These are phyloP conservation scores for Kwoniella bestiolae DNA, from an alignment of 768 basidiomycete species.

Conservation along the genomic window DNA sequence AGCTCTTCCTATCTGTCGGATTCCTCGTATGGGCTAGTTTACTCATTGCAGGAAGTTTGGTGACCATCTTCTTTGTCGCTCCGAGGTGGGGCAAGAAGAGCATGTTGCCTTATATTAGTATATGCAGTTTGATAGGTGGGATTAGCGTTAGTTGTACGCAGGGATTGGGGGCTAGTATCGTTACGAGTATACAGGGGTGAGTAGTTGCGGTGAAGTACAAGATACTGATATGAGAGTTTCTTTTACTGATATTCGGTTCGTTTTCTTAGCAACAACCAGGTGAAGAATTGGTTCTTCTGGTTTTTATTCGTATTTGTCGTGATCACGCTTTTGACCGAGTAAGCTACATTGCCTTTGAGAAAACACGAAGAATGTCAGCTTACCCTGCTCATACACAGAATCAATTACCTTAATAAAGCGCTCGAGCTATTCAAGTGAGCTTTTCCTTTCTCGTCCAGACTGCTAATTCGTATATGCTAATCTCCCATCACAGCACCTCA, in stretches of 20 bases:
- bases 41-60: slow-evolving; percentile 40
- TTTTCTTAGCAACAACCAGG: slow-evolving; percentile 62
- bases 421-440: slow-evolving; percentile 75
- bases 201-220: slow-evolving; percentile 3
- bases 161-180: slow-evolving; percentile 87
- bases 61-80: slow-evolving; percentile 44
- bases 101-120: slow-evolving; percentile 81
- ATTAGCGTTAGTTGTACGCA: slow-evolving; percentile 71
- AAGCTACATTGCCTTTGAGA: slow-evolving; percentile 19
- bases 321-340: slow-evolving; percentile 72
- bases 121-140: slow-evolving; percentile 97
- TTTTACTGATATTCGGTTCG: neutral
- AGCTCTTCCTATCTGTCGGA: slow-evolving; percentile 78
- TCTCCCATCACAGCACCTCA: slow-evolving; percentile 61
- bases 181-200: slow-evolving; percentile 63
- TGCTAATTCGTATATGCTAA: slow-evolving; percentile 4
- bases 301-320: slow-evolving; percentile 82
- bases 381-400: slow-evolving; percentile 61
- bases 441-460: neutral
- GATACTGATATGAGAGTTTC: neutral
- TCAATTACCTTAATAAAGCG: slow-evolving; percentile 94
- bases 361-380: neutral
- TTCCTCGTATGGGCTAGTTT: slow-evolving; percentile 72
- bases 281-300: slow-evolving; percentile 69
- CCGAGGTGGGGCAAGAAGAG: slow-evolving; percentile 80